Base-by-base conservation (phyloP, 495 filamentous ascomycete genomes). In the Neurospora sp. region DNA sequence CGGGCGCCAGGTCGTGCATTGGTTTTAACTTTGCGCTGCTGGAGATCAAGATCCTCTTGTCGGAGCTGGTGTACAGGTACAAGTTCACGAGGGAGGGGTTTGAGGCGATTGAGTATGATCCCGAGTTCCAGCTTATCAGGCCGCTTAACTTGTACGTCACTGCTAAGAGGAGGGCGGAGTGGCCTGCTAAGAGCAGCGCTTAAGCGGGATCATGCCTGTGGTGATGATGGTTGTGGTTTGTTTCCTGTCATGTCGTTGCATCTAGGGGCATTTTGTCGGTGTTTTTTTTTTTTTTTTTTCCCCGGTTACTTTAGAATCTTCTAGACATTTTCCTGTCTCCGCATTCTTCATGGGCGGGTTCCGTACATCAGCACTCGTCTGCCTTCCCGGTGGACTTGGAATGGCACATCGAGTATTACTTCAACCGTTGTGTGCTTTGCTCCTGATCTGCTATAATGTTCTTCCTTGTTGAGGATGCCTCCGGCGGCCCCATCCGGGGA, bases 11-110 rank as follows among this genome's bases (percentile, higher is more conserved):
- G 0, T 81, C 81, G 75, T 89, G 88, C 76, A 87, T 90, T 72
- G 88, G 87, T 0, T 89, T 89, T 77, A 89, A 88, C 77, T 86
- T 89, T 76, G 88, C 87, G 0, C 74, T 90, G 28, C 78, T 81
- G 69, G 86, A 90, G 73, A 79, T 88, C 73, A 88, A 88, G 79
- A 79, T 86, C 1, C 80, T 88, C 39, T 69, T 90, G 69, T 74
- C 82, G 0, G 83, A 88, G 78, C 73, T 90, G 40, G 78, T 89
- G 4, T 89, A 84, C 70, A 80, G 85, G 19, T 90, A 89, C 73
- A 73, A 85, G 70, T 89, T 87, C 70, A 74, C 73, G 0, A 79
- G 81, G 7, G 84, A 85, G 19, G 80, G 71, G 15, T 17, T 54
- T 13, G 83, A 81, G 31, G 73, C 81, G 0, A 77, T 88, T n/a